phyloP scores from a whole-genome alignment of 2,329 filamentous ascomycete species.

The Colletotrichum tamarilloi region DNA sequence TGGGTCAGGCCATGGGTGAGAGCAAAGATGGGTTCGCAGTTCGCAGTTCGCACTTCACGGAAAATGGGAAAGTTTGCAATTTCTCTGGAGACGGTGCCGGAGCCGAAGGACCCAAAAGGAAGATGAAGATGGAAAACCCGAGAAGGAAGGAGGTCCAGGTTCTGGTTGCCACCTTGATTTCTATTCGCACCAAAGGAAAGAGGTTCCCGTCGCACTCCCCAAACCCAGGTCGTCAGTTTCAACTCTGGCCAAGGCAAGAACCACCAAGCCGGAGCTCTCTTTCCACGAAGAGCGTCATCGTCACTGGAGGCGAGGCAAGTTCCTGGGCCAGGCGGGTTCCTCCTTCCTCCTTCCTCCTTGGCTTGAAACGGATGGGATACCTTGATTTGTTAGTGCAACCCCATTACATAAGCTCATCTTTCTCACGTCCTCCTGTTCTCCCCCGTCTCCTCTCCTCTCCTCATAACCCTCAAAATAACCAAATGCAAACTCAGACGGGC shows the following conservation, averaged over 20 bases:
- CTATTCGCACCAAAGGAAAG: too few relatives aligned
- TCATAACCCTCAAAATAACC: neutral
- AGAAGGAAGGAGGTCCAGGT: neutral
- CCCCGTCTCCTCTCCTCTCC: neutral
- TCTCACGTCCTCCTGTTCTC: neutral
- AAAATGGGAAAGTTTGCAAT: neutral
- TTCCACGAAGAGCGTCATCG: conserved; percentile 25
- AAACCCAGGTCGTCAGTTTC: neutral
- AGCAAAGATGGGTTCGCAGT: neutral
- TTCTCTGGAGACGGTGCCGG: neutral
- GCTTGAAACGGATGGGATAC: neutral
- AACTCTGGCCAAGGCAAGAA: neutral
- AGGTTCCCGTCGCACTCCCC: too few relatives aligned
- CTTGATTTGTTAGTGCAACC: neutral
- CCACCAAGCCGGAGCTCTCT: conserved; percentile 15
- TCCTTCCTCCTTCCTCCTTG: conserved; percentile 1
- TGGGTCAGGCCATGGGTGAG: neutral
- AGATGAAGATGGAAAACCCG: neutral
- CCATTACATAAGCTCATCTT: neutral
- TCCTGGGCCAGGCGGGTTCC: conserved; percentile 6
- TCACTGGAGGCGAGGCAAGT: conserved; percentile 23
- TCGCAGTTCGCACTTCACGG: neutral
- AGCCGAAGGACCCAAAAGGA: neutral
- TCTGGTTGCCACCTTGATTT: neutral
- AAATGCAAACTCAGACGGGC: neutral